Evolutionary conservation across 805 yeast species (phyloP).

Genomic region (Lipomyces sp.): DNA sequence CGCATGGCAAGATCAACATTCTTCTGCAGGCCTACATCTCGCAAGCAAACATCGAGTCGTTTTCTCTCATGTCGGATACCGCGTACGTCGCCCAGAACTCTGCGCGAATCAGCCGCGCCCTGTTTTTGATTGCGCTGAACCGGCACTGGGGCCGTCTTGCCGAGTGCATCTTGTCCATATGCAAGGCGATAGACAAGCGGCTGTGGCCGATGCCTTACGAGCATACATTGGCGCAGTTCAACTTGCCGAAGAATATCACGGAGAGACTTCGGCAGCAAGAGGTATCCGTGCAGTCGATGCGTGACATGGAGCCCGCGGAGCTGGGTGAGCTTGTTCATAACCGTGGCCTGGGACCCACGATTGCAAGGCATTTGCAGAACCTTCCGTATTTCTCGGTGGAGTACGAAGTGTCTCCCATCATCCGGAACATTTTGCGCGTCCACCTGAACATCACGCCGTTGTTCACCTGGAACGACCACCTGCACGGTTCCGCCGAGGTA

Average conservation of each 20-base stretch:
- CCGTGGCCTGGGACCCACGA: conserved; percentile 60
- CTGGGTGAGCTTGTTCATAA: conserved; percentile 90
- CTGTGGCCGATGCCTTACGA: conserved; percentile 71
- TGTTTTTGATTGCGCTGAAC: conserved; percentile 80
- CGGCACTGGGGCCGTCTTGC: conserved; percentile 88
- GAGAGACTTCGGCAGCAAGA: conserved; percentile 56
- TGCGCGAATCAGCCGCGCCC: conserved; percentile 86
- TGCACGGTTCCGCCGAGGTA: conserved; percentile 79
- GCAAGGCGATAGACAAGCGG: conserved; percentile 80
- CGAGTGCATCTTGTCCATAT: conserved; percentile 68
- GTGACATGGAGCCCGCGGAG: conserved; percentile 71
- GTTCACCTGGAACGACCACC: conserved; percentile 77
- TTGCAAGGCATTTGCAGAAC: conserved; percentile 58
- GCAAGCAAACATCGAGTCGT: conserved; percentile 63
- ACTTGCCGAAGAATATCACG: conserved; percentile 60
- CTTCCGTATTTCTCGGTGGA: conserved; percentile 76
- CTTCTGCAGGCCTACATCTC: conserved; percentile 87
- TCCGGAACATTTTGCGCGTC: conserved; percentile 79
- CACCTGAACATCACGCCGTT: conserved; percentile 68
- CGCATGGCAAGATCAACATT: conserved; percentile 84
- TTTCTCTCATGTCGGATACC: conserved; percentile 80
- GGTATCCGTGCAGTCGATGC: conserved; percentile 58
- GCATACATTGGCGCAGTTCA: conserved; percentile 84
- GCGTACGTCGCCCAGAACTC: conserved; percentile 95
- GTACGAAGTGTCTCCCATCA: conserved; percentile 84